Base-by-base conservation (phyloP, 805 yeast genomes). In the Teunomyces lycoperdinae region DNA sequence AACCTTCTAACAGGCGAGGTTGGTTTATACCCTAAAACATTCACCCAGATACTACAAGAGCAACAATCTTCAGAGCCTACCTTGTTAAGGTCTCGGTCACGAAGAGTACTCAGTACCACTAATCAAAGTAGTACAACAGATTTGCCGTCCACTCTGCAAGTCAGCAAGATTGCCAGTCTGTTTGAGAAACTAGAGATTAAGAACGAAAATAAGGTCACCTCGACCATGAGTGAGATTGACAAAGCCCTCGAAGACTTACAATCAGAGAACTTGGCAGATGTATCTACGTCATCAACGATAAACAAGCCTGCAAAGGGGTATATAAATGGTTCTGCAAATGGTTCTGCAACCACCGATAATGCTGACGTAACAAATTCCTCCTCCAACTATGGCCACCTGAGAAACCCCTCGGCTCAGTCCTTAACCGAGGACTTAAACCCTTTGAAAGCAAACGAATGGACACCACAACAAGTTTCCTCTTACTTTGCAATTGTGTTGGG, bases 1-100 rank as follows among this genome's bases (percentile, higher is more conserved):
- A 91, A 91, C 57, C 61, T 89, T 43, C 61, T 79, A 43, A 83
- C 92, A 0, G 79, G 81, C 46, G 78, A 80, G 45, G 92, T 89
- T 9, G 99, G 99, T 0, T 71, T 92, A 36, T 94, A 90, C 61
- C 99, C 99, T 10, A 87, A 87, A 55, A 82, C 89, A 3, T 92
- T 92, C 65, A 91, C 97, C 1, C 84, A 84, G 55, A 62, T 78
- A 8, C 66, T 68, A 35, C 58, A 55, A 35, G 44, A 50, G 32
- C 41, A 33, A 29, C 46, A 40, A 13, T 44, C 24, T 14, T 42
- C 42, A 13, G 40, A 36, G 27, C 40, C 57, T 5, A 34, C 77
- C 1, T 56, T 81, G 8, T 62, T 62, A 35, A 55, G 64, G 31
- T 83, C 88, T 4, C 71, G 90, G 49, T 80, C 87, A 2, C 77